These are phyloP conservation scores for Nicotiana undulata DNA, from an alignment of 257 asterid genomes.

Conservation along the genomic window DNA sequence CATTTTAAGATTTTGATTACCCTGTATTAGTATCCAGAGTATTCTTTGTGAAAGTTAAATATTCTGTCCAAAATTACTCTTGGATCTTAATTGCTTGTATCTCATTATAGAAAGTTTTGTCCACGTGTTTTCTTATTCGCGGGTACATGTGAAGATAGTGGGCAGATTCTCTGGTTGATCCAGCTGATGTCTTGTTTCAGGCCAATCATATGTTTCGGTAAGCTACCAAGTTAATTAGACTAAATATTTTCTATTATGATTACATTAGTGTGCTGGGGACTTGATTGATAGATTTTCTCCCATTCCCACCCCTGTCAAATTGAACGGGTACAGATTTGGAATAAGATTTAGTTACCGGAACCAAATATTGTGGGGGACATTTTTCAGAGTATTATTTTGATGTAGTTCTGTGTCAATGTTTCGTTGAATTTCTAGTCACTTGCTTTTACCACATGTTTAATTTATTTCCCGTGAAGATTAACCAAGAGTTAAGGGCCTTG, in stretches of 20 bases:
- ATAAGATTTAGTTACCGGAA: neutral
- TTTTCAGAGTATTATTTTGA: neutral
- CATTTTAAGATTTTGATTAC: neutral
- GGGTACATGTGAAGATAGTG: neutral
- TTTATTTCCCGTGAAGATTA: neutral
- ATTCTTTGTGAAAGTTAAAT: neutral
- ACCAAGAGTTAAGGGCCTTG: neutral
- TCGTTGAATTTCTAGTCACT: neutral
- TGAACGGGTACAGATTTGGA: neutral
- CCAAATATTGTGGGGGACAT: neutral
- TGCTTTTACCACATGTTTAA: neutral
- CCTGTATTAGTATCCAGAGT: neutral
- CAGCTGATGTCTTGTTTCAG: neutral
- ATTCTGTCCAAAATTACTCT: neutral
- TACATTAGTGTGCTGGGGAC: neutral
- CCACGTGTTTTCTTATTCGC: neutral
- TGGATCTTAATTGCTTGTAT: neutral
- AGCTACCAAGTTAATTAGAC: neutral
- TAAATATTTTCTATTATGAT: no score
- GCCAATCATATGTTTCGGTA: neutral
- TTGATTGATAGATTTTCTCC: neutral
- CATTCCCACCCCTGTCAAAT: neutral
- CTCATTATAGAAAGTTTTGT: neutral
- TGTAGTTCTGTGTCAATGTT: neutral
- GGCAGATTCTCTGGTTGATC: neutral